Evolutionary conservation across 2,329 filamentous ascomycete genomes (phyloP), one percentile per base, ranked within the genome.

Genomic region (Tolypocladium sp.): DNA sequence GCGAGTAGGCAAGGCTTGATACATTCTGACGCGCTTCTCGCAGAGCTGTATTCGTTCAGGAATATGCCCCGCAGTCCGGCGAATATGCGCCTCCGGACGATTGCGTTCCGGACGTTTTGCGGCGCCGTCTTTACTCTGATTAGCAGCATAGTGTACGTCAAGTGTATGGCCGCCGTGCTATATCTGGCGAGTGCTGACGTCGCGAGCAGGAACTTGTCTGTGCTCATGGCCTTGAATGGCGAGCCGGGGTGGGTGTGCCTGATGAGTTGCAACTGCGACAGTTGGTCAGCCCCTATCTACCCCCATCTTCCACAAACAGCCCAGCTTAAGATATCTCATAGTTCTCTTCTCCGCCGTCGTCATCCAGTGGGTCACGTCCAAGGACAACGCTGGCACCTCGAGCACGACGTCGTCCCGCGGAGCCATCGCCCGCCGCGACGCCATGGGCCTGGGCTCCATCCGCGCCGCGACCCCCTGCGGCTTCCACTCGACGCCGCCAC

Each of bases 201-300:
- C 10, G n/a, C 12, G 13, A 20, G 1, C 58, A 84, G 82, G 4
- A 88, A 88, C 66, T 70, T 88, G 3, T 78, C 79, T 3, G 77
- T 87, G 0, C 70, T 87, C 1, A 80, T 85, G 75, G 76, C 76
- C 1, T 76, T 87, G 2, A 71, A 82, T 30, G 84, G 84, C 15
- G 84, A 87, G 66, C 83, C 81, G 2, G 84, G 81, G 3, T 88
- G 84, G 84, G 77, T 88, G 3, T 88, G 84, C 63, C 76, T 88
- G 4, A 83, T 86, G 74, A 84, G 82, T 65, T 88, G 85, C 66
- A 87, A 87, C 65, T 77, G 78, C 62, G 85, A 88, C 66, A 80
- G 83, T 58, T 27, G n/a, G 57, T 71, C 33, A 37, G 60, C 22
- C 35, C 22, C 20, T 53, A 33, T 49, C 9, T 25, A 12, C 2